These are phyloP conservation scores for Pythium monospermum DNA, from an alignment of 352 stramenopile genomes.

Conservation along the genomic window DNA sequence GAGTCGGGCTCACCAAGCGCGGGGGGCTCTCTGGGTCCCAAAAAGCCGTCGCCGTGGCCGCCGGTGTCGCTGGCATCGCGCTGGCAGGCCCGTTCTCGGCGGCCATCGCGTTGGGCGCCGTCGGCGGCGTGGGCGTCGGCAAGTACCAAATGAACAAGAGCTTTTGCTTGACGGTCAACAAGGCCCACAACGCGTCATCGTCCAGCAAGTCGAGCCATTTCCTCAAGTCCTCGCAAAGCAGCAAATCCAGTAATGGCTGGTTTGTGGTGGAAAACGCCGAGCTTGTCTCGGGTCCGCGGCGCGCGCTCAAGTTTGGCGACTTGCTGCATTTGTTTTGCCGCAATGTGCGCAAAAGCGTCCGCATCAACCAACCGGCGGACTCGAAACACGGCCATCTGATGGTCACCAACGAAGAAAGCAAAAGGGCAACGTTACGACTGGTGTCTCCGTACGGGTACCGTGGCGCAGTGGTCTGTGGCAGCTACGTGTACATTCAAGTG, in stretches of 20 bases:
- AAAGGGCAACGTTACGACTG: constrained; percentile 37
- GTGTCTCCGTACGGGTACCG: constrained; percentile 49
- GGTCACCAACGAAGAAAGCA: constrained; percentile 27
- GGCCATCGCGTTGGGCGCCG: constrained; percentile 41
- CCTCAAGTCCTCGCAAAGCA: constrained; percentile 1
- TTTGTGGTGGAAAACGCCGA: constrained; percentile 61
- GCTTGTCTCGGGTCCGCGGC: constrained; percentile 39
- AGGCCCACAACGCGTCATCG: constrained; percentile 21
- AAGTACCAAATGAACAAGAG: constrained; percentile 71
- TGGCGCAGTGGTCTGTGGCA: constrained; percentile 40
- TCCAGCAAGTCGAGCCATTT: constrained; percentile 13
- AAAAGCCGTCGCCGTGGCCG: constrained; percentile 45
- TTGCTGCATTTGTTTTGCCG: constrained; percentile 46
- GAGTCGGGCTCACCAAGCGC: constrained; percentile 44
- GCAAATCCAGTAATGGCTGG: constrained; percentile 20
- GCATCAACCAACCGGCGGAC: constrained; percentile 35
- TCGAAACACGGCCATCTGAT: constrained; percentile 56
- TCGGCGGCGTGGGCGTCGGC: constrained; percentile 47
- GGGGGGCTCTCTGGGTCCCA: constrained; percentile 48
- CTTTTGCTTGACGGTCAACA: constrained; percentile 42
- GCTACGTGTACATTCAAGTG: constrained; percentile 50
- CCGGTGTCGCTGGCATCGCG: constrained; percentile 45
- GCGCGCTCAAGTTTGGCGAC: constrained; percentile 46
- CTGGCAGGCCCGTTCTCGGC: constrained; percentile 49
- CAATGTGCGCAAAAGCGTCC: constrained; percentile 38